Conservation (phyloP, 805 yeast genomes). For the Millerozyma acaciae region DNA sequence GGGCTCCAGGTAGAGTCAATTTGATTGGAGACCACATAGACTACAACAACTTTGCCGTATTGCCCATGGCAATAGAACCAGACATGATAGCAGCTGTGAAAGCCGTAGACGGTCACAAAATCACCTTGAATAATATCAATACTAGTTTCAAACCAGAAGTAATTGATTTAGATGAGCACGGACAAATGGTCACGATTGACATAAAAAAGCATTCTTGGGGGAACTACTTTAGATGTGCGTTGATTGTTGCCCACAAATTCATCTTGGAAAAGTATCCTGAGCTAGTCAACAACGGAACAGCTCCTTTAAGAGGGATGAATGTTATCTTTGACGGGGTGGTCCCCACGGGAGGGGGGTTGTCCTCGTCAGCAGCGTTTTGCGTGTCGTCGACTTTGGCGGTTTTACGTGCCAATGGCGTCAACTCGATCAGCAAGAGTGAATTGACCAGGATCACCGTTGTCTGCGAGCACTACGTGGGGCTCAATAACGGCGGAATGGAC, state of each 20-base stretch:
- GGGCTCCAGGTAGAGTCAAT: slow-evolving; percentile 77
- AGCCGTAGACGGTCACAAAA: slow-evolving; percentile 21
- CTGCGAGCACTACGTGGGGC: slow-evolving; percentile 69
- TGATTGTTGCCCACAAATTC: slow-evolving; percentile 54
- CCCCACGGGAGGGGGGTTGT: slow-evolving; percentile 69
- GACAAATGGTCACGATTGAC: slow-evolving; percentile 44
- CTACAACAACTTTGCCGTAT: slow-evolving; percentile 60
- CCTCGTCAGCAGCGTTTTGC: slow-evolving; percentile 70
- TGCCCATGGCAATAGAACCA: slow-evolving; percentile 69
- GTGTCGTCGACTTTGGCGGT: slow-evolving; percentile 59
- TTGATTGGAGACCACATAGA: slow-evolving; percentile 75
- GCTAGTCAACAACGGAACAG: slow-evolving; percentile 13
- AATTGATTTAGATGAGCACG: slow-evolving; percentile 38
- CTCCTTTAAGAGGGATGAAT: slow-evolving; percentile 44
- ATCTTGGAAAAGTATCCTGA: slow-evolving; percentile 32
- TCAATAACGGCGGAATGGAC: slow-evolving; percentile 78
- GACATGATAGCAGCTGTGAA: slow-evolving; percentile 56
- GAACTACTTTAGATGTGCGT: slow-evolving; percentile 66
- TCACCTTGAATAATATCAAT: slow-evolving; percentile 31
- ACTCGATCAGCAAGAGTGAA: slow-evolving; percentile 42
- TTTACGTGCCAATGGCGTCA: slow-evolving; percentile 48
- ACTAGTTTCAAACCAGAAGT: slow-evolving; percentile 29
- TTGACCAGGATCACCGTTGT: slow-evolving; percentile 59
- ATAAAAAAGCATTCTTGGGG: slow-evolving; percentile 53
- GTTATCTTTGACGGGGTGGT: slow-evolving; percentile 59